Percentiles rank a stretch among this genome's conserved stretches.
These are phyloP conservation scores for Clarireedia hainanense DNA, from an alignment of 2,329 filamentous ascomycete species.

Conservation along the genomic window DNA sequence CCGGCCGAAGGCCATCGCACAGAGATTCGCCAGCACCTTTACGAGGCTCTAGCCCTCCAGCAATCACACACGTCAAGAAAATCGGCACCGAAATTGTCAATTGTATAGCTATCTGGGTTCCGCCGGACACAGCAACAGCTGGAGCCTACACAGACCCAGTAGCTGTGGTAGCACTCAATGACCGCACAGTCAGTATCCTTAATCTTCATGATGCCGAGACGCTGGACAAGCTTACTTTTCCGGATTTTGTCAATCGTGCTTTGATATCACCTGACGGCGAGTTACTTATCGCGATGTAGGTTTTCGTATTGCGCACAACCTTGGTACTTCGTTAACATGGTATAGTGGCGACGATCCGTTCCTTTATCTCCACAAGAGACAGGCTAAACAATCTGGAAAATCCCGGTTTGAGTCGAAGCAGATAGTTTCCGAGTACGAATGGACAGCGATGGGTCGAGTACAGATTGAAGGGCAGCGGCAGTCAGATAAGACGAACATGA, in stretches of 20 bases:
- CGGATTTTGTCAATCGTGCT: constrained; percentile 86
- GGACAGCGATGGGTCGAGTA: constrained; percentile 44
- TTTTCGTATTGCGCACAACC: background rate
- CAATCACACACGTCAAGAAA: constrained; percentile 36
- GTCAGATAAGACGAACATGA: constrained; percentile 45
- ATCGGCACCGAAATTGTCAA: constrained; percentile 56
- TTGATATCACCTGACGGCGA: constrained; percentile 86
- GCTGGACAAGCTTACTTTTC: constrained; percentile 64
- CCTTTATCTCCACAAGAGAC: constrained; percentile 71
- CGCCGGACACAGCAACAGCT: constrained; percentile 26
- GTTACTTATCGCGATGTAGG: constrained; percentile 70
- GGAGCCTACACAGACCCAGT: constrained; percentile 45
- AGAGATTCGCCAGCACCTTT: constrained; percentile 10
- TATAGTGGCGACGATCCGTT: constrained; percentile 59
- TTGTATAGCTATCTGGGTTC: constrained; percentile 57
- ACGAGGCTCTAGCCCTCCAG: constrained; percentile 14
- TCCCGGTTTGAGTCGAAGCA: constrained; percentile 20
- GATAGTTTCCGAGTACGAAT: constrained; percentile 33
- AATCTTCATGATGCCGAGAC: constrained; percentile 61
- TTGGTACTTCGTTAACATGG: background rate
- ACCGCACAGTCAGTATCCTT: constrained; percentile 80
- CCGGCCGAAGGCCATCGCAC: constrained; percentile 16
- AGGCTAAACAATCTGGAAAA: constrained; percentile 14
- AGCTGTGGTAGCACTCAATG: constrained; percentile 83
- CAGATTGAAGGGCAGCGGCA: constrained; percentile 50